Base-by-base conservation (phyloP, 2,329 filamentous ascomycete species). In the Claviceps sp. region DNA sequence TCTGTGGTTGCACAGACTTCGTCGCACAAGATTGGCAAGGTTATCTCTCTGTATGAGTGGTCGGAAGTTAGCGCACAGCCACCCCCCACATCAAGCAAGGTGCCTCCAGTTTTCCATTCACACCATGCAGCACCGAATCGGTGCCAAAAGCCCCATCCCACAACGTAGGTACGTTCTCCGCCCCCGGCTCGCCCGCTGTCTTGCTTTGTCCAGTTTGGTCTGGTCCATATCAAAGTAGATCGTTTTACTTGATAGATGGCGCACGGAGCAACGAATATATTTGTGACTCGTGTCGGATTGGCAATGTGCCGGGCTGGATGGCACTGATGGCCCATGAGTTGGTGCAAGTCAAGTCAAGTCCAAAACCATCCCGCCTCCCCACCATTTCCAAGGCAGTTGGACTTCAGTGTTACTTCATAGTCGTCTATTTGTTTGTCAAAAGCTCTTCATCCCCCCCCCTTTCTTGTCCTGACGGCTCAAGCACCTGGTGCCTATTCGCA, bases 341-440 rank as follows among this genome's bases (percentile, higher is more conserved):
- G 8, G 36, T 11, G 6, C 16, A 26, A 36, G 44, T 51, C 44
- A 7, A 26, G 23, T 26, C 9, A 48, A 53, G 46, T 50, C 45
- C 37, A 54, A 54, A 54, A 54, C 53, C 45, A 50, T 40, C 50
- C 48, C 29, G 14, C 47, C 50, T 54, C 48, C 52, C 50, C 53
- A 48, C 45, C 45, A 40, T 48, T 52, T 34, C 13, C 8, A 40
- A 22, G 29, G 5, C 36, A 14, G 26, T 34, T 48, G 7, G 7
- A 38, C 5, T 29, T 29, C 22, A 17, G 44, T 17, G 6, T 40
- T 43, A 44, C 50, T 42, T 52, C 44, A 7, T 34, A 47, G 8
- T 47, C 47, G 42, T 26, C 5, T 34, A 5, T 50, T 43, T 52
- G 36, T 20, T 34, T 34, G 45, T 14, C 39, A 45, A 49, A 50